These are phyloP conservation scores for Rhizopogon roseolus DNA, from an alignment of 768 basidiomycete species.

Conservation along the genomic window DNA sequence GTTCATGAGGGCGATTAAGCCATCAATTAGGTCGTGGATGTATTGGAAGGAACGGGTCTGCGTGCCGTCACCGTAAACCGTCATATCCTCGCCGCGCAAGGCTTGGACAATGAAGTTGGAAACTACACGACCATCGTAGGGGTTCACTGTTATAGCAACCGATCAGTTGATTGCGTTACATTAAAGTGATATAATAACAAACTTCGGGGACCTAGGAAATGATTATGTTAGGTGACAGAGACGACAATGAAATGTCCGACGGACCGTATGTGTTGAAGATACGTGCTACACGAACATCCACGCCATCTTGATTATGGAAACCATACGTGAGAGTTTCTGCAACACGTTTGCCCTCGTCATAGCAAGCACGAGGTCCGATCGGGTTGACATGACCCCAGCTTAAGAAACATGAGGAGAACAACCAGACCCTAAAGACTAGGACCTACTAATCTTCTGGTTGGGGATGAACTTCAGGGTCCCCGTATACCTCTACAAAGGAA, in stretches of 20 bases:
- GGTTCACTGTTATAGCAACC: slow-evolving; percentile 65
- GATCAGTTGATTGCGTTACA: not conserved
- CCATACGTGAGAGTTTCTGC: slow-evolving; percentile 98
- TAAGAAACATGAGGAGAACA: slow-evolving; percentile 13
- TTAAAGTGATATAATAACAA: slow-evolving; percentile 1
- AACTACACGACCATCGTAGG: slow-evolving; percentile 94
- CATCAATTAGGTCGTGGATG: slow-evolving; percentile 96
- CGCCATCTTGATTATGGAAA: slow-evolving; percentile 89
- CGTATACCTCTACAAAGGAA: slow-evolving; percentile 79
- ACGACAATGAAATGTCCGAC: not conserved
- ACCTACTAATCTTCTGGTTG: slow-evolving; percentile 93
- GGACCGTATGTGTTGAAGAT: slow-evolving; percentile 95
- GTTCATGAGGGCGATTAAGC: slow-evolving; percentile 92
- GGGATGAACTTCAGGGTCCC: slow-evolving; percentile 97
- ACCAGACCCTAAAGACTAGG: not conserved
- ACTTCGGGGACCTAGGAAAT: slow-evolving; percentile 58
- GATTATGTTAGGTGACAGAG: not conserved
- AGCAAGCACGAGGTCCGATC: slow-evolving; percentile 97
- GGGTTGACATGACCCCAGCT: slow-evolving; percentile 99
- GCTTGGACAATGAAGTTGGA: slow-evolving; percentile 99
- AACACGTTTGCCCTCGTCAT: slow-evolving; percentile 99
- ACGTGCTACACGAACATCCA: slow-evolving; percentile 94
- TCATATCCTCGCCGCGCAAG: slow-evolving; percentile 93
- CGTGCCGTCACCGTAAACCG: slow-evolving; percentile 90
- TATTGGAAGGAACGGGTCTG: slow-evolving; percentile 98